phyloP scores from a whole-genome alignment of 495 filamentous ascomycete species.

The Penicillium maclennaniae region DNA sequence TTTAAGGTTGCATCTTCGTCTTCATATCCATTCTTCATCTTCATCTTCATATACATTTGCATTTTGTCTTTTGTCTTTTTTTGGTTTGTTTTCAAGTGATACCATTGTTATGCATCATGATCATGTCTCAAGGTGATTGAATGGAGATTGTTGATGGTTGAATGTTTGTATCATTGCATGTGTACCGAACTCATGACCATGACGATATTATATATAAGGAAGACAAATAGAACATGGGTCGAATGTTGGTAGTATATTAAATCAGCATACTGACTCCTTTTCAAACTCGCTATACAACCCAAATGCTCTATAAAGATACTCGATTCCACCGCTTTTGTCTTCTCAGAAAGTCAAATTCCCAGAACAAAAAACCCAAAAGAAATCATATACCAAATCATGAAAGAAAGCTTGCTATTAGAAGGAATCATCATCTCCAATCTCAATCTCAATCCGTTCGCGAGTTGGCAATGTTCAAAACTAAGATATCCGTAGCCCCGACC shows the following conservation, averaged over 20 bases:
- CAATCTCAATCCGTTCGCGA: constrained; percentile 54
- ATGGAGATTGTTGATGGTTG: background rate
- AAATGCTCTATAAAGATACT: constrained; percentile 21
- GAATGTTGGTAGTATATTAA: background rate
- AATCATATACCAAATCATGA: constrained; percentile 4
- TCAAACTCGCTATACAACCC: constrained; percentile 18
- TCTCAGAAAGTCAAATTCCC: constrained; percentile 8
- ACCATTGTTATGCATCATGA: constrained; percentile 15
- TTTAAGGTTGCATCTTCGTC: background rate
- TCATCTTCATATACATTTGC: background rate
- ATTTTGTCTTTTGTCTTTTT: background rate
- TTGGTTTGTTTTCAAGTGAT: constrained; percentile 10
- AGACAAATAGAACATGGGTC: background rate
- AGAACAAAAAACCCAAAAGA: constrained; percentile 7
- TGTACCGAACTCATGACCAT: constrained; percentile 3
- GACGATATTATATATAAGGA: background rate
- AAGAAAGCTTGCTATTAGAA: background rate
- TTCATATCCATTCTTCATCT: background rate
- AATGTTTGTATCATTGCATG: background rate
- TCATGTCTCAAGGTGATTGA: constrained; percentile 1
- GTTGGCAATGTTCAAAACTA: constrained; percentile 86
- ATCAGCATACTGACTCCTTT: background rate
- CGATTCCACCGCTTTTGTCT: constrained; percentile 7
- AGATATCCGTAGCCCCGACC: constrained; percentile 80
- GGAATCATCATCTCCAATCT: constrained; percentile 10